A percentile compares a stretch with the other conserved stretches of the same genome.
Conservation (phyloP, 2,329 filamentous ascomycete genomes). For the Talaromyces sp. region DNA sequence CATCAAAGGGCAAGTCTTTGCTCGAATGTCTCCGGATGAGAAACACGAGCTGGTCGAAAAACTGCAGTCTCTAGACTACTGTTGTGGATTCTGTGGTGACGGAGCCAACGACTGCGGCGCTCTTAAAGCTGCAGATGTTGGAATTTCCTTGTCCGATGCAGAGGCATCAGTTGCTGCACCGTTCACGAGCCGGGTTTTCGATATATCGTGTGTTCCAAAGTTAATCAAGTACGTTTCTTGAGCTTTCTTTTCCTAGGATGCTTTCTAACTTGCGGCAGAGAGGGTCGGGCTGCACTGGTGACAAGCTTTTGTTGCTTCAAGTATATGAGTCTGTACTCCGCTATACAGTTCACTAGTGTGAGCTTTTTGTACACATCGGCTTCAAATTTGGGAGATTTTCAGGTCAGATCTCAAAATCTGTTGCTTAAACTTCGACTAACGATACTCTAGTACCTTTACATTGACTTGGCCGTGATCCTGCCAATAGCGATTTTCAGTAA, state of each 20-base stretch:
- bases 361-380: conserved; percentile 93
- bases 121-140: conserved; percentile 93
- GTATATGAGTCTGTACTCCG: conserved; percentile 98
- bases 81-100: conserved; percentile 92
- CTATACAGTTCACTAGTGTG: conserved; percentile 97
- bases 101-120: conserved; percentile 97
- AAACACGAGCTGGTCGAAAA: conserved; percentile 98
- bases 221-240: conserved; percentile 62
- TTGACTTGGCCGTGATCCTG: conserved; percentile 85
- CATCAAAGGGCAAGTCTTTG: conserved; percentile 85
- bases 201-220: conserved; percentile 90
- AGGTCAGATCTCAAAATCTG: conserved; percentile 44
- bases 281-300: conserved; percentile 90
- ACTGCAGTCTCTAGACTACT: conserved; percentile 92
- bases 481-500: conserved; percentile 92
- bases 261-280: conserved; percentile 45
- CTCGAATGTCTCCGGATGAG: conserved; percentile 97
- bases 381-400: conserved; percentile 93
- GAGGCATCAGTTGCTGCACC: conserved; percentile 98
- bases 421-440: conserved; percentile 7
- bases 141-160: conserved; percentile 93
- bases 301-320: conserved; percentile 99
- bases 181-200: conserved; percentile 91
- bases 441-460: conserved; percentile 69
- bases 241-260: not conserved